Percentiles rank a stretch among this genome's conserved stretches.
phyloP scores from a whole-genome alignment of 305 asterid species.

The Ajuga reptans region DNA sequence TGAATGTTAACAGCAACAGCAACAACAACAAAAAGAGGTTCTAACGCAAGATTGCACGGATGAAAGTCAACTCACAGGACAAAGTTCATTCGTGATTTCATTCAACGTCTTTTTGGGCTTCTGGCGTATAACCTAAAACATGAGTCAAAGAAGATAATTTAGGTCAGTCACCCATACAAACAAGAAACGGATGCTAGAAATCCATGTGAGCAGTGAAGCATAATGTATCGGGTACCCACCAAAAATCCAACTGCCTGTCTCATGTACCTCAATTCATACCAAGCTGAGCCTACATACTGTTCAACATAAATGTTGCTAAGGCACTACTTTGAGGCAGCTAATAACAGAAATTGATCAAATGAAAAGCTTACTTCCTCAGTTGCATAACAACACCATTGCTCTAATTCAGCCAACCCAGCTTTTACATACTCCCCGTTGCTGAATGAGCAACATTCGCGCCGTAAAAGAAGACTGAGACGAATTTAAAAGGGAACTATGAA shows the following conservation, averaged over 20 bases:
- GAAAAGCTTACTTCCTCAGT: slow-evolving; percentile 76
- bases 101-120: slow-evolving; percentile 90
- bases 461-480: slow-evolving; percentile 78
- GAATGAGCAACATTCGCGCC: slow-evolving; percentile 98
- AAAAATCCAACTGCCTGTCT: slow-evolving; percentile 99
- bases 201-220: slow-evolving; percentile 7
- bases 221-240: slow-evolving; percentile 35
- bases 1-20: not conserved
- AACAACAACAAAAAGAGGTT: too few relatives aligned
- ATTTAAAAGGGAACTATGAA: too few relatives aligned
- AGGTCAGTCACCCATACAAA: slow-evolving; percentile 17
- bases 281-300: slow-evolving; percentile 91
- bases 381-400: slow-evolving; percentile 89
- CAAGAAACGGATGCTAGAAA: slow-evolving; percentile 4
- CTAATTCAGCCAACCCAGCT: slow-evolving; percentile 90
- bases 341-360: slow-evolving; percentile 1
- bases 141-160: not conserved
- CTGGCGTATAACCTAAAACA: slow-evolving; percentile 89
- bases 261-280: slow-evolving; percentile 97
- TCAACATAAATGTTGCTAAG: slow-evolving; percentile 22
- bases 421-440: slow-evolving; percentile 96
- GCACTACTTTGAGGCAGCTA: slow-evolving; percentile 12
- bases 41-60: not conserved
- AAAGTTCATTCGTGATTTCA: slow-evolving; percentile 86
- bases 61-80: slow-evolving; percentile 61